Evolutionary conservation across 1,284 basidiomycete species (phyloP).

Genomic region (Termitomyces sp.): DNA sequence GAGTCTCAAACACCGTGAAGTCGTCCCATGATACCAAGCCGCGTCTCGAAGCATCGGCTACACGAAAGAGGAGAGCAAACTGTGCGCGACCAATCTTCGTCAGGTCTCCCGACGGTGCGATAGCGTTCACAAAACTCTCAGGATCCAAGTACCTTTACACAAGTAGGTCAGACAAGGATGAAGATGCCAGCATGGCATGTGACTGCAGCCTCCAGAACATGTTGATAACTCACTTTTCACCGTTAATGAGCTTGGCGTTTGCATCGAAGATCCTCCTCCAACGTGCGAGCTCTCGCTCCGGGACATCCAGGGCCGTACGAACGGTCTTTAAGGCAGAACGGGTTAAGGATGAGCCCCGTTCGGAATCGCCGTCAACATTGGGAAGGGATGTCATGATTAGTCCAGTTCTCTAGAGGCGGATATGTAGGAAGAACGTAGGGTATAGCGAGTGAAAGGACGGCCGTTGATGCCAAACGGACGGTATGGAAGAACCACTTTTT

Average conservation of each 20-base stretch:
- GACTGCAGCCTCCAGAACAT: conserved; percentile 12
- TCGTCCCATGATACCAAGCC: conserved; percentile 91
- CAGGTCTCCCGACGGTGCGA: conserved; percentile 81
- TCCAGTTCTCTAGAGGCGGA: conserved; percentile 8
- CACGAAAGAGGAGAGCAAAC: conserved; percentile 84
- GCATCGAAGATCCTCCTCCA: conserved; percentile 85
- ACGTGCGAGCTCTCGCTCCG: conserved; percentile 77
- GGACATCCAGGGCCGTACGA: conserved; percentile 63
- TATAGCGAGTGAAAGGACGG: conserved; percentile 10
- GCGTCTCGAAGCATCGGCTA: conserved; percentile 77
- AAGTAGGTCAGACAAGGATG: conserved; percentile 7
- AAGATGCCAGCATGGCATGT: conserved; percentile 19
- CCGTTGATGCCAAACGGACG: conserved; percentile 5
- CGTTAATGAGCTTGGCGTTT: conserved; percentile 70
- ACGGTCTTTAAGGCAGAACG: conserved; percentile 58
- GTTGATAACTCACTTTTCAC: conserved; percentile 67
- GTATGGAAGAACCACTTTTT: conserved; percentile 9
- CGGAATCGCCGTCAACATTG: conserved; percentile 49
- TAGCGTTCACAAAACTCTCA: conserved; percentile 88
- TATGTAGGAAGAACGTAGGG: conserved; percentile 14
- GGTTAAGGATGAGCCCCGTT: conserved; percentile 33
- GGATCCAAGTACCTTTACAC: conserved; percentile 67
- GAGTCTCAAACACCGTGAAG: conserved; percentile 89
- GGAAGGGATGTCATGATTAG: conserved; percentile 28
- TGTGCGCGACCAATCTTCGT: conserved; percentile 81